Percentiles rank a stretch among this genome's conserved stretches.
Conservation (phyloP, 169 alveolate genomes). For the Plasmodium chabaudi region DNA sequence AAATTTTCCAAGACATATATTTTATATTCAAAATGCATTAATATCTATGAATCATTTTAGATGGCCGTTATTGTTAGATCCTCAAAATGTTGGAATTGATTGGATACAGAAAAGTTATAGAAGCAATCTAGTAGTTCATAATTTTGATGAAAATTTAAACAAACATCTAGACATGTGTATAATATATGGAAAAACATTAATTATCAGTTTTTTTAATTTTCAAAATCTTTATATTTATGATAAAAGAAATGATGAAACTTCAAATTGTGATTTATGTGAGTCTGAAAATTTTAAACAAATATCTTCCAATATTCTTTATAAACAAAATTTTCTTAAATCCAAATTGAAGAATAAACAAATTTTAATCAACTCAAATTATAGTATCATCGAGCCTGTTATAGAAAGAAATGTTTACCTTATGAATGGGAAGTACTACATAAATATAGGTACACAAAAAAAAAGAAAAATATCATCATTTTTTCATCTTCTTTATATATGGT, state of each 20-base stretch:
- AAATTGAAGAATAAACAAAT: slow-evolving; percentile 19
- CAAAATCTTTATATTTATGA: slow-evolving; percentile 73
- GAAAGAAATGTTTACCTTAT: slow-evolving; percentile 39
- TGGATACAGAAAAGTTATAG: slow-evolving; percentile 74
- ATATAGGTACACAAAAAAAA: slow-evolving; percentile 27
- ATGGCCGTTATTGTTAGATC: slow-evolving; percentile 61
- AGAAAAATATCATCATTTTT: not conserved
- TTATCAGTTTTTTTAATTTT: slow-evolving; percentile 58
- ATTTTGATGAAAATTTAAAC: slow-evolving; percentile 68
- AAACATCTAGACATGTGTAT: slow-evolving; percentile 76
- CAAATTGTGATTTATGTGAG: slow-evolving; percentile 11
- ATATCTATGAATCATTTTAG: slow-evolving; percentile 72
- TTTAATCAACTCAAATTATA: slow-evolving; percentile 39
- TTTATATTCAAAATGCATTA: slow-evolving; percentile 71
- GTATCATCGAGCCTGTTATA: slow-evolving; percentile 41
- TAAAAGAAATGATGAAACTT: slow-evolving; percentile 31
- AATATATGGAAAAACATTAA: slow-evolving; percentile 68
- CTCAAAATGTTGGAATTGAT: slow-evolving; percentile 53
- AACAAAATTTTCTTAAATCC: slow-evolving; percentile 35
- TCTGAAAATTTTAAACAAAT: slow-evolving; percentile 36
- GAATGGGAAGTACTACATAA: slow-evolving; percentile 72
- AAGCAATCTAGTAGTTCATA: slow-evolving; percentile 58
- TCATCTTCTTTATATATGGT: not conserved
- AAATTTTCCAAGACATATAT: slow-evolving; percentile 69
- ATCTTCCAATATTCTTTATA: not conserved